Evolutionary conservation across 495 filamentous ascomycete genomes (phyloP).

Genomic region (Beverwykella pulmonaria): DNA sequence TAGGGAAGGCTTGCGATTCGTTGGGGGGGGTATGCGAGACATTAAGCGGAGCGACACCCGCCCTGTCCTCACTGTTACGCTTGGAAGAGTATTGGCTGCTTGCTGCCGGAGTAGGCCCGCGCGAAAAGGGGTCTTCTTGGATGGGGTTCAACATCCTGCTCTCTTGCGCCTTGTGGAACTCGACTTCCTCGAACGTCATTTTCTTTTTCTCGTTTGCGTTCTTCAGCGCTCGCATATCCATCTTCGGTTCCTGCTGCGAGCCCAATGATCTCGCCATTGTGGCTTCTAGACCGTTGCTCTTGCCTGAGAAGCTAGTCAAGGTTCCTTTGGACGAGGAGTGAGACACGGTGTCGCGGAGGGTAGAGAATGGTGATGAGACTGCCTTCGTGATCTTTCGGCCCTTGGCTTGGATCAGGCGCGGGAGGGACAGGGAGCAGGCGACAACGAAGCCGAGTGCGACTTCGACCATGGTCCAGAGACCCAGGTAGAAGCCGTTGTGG

Average conservation of each 20-base stretch:
- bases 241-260: not conserved
- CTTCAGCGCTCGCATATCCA: not conserved
- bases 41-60: not conserved
- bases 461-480: constrained; percentile 29
- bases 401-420: constrained; percentile 24
- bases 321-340: not conserved
- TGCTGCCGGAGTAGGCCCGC: not conserved
- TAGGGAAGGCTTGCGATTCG: too few species aligned
- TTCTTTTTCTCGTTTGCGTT: not conserved
- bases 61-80: not conserved
- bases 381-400: constrained; percentile 6
- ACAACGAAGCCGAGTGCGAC: constrained; percentile 30
- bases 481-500: constrained; percentile 24
- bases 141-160: not conserved
- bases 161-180: not conserved
- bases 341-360: not conserved
- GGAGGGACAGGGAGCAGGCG: constrained; percentile 18
- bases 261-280: not conserved
- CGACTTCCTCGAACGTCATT: not conserved
- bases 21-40: not conserved
- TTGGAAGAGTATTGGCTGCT: constrained; percentile 1
- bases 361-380: constrained; percentile 8
- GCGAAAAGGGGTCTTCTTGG: not conserved
- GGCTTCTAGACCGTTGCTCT: not conserved
- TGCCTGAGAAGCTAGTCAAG: not conserved